A percentile compares a stretch with the other conserved stretches of the same genome.
These are phyloP conservation scores for Cicer yamashitae DNA, from an alignment of 306 rosid species.

Conservation along the genomic window DNA sequence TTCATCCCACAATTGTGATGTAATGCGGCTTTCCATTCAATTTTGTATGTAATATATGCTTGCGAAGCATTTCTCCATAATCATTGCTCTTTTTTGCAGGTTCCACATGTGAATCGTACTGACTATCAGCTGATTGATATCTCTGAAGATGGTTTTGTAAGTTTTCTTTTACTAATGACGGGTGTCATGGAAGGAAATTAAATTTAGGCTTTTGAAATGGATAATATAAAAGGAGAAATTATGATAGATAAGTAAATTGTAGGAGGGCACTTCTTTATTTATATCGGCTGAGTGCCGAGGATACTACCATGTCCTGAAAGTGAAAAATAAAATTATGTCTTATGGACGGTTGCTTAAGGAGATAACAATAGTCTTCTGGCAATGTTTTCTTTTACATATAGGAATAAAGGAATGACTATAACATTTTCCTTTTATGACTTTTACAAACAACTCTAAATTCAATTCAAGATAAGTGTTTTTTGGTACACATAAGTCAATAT, in stretches of 20 bases:
- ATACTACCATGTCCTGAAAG: neutral
- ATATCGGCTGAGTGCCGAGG: neutral
- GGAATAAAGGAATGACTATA: neutral
- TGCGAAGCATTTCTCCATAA: neutral
- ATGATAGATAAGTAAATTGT: neutral
- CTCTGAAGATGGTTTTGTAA: constrained; percentile 80
- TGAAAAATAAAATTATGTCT: neutral
- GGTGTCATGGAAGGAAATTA: neutral
- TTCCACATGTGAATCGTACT: constrained; percentile 75
- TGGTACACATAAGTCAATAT: neutral
- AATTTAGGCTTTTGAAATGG: neutral
- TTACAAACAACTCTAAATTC: neutral
- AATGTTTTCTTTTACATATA: neutral
- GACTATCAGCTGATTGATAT: constrained; percentile 80
- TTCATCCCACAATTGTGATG: constrained; percentile 80
- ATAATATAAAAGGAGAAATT: neutral
- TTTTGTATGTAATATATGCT: neutral
- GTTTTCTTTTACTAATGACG: constrained; percentile 39
- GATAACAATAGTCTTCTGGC: constrained; percentile 14
- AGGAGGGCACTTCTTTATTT: neutral
- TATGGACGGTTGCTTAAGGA: neutral
- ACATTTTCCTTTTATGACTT: neutral
- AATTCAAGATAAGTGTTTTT: constrained; percentile 1
- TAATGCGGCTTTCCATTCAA: constrained; percentile 30
- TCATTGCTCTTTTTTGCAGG: constrained; percentile 48